These are phyloP conservation scores for Fusarium sarcochroum DNA, from an alignment of 2,329 filamentous ascomycete species.

Conservation along the genomic window DNA sequence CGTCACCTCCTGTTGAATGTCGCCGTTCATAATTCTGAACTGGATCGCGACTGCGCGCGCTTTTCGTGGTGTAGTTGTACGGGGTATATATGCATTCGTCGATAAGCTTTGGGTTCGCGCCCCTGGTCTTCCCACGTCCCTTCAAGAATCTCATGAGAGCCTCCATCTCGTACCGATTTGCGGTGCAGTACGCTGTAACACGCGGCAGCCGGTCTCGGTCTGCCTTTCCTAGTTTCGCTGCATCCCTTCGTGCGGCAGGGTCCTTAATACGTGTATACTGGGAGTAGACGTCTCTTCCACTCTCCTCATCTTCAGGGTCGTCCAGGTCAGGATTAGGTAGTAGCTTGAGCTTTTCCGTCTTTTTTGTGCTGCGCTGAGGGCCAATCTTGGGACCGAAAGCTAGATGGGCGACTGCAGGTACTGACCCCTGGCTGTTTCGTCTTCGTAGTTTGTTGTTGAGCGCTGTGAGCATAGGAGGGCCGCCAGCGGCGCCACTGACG, in stretches of 20 bases:
- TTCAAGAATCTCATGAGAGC: slow-evolving; percentile 92
- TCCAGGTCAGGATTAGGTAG: slow-evolving; percentile 89
- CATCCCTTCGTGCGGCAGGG: slow-evolving; percentile 91
- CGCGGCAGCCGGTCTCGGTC: slow-evolving; percentile 88
- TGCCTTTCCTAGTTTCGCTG: slow-evolving; percentile 91
- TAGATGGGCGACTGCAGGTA: slow-evolving; percentile 55
- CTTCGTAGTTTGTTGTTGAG: slow-evolving; percentile 90
- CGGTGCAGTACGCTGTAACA: slow-evolving; percentile 97
- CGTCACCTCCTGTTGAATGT: slow-evolving; percentile 80
- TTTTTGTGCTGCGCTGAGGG: slow-evolving; percentile 94
- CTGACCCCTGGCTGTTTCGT: slow-evolving; percentile 82
- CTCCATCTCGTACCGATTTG: slow-evolving; percentile 91
- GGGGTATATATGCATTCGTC: slow-evolving; percentile 98
- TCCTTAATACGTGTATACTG: slow-evolving; percentile 99
- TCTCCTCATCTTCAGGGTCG: slow-evolving; percentile 87
- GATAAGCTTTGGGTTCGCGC: slow-evolving; percentile 89
- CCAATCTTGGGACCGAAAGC: slow-evolving; percentile 79
- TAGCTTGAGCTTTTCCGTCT: slow-evolving; percentile 97
- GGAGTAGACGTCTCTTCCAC: slow-evolving; percentile 94
- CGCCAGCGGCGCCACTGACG: slow-evolving; percentile 54
- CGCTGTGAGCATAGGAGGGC: slow-evolving; percentile 77
- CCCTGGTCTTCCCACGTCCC: slow-evolving; percentile 80
- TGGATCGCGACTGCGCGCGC: slow-evolving; percentile 52
- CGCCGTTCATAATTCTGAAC: slow-evolving; percentile 72
- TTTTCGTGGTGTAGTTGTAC: slow-evolving; percentile 78